Conservation (phyloP, 176 grass and related monocot genomes). For the Aegilops longissima region DNA sequence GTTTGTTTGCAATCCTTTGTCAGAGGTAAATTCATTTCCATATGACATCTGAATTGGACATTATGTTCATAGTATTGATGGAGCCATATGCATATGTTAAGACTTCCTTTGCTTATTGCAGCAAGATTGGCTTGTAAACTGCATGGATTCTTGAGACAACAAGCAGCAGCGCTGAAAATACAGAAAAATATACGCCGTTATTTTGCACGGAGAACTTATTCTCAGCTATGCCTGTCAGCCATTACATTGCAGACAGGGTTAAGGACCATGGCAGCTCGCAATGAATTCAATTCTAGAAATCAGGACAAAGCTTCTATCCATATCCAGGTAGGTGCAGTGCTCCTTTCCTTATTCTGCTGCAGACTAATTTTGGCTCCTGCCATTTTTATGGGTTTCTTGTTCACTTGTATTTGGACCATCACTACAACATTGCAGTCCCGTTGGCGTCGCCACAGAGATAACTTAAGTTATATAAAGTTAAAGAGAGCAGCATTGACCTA, state of each 20-base stretch:
- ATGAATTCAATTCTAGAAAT: constrained; percentile 67
- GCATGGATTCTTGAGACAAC: constrained; percentile 59
- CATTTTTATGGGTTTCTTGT: not conserved
- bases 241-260: constrained; percentile 78
- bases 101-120: constrained; percentile 43
- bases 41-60: constrained; percentile 7
- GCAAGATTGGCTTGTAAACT: constrained; percentile 75
- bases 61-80: constrained; percentile 10
- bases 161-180: constrained; percentile 84
- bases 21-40: constrained; percentile 62
- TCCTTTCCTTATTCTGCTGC: constrained; percentile 29
- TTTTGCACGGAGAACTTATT: constrained; percentile 78
- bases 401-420: constrained; percentile 25
- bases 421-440: constrained; percentile 49
- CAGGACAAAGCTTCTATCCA: constrained; percentile 73
- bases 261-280: constrained; percentile 62
- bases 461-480: constrained; percentile 53
- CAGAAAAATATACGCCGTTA: constrained; percentile 70
- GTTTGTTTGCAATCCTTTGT: constrained; percentile 66
- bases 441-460: constrained; percentile 67
- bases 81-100: constrained; percentile 40
- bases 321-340: constrained; percentile 65
- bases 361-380: constrained; percentile 15
- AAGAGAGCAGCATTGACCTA: constrained; percentile 69
- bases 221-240: constrained; percentile 46